Base-by-base conservation (phyloP, 805 yeast genomes). In the Ogataea corticis region DNA sequence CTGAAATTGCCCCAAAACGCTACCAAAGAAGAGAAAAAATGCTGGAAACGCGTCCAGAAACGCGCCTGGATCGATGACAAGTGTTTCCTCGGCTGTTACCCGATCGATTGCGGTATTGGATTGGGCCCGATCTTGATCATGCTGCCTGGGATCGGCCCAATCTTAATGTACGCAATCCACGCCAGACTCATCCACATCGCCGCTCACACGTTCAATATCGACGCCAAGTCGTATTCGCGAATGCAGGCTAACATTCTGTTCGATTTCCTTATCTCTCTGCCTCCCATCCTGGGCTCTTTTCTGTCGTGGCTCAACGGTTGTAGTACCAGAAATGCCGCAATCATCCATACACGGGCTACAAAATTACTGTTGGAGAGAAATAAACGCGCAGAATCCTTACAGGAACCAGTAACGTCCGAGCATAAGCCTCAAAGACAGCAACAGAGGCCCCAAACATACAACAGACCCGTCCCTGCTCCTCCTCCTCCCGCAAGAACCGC, bases 31-130 rank as follows among this genome's bases (percentile, higher is more conserved):
- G 94, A 89, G 52, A 77, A 75, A 38, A 76, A 77, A 55, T 68
- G 74, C 7, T 92, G 94, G 95, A 85, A 83, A 59, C 67, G 63
- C 19, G 69, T 90, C n/a, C 91, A 84, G 58, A 73, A 69, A 41
- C 75, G 79, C 49, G 97, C 97, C 0, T 91, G 97, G 97, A 58
- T 76, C 13, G 90, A 92, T 60, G 98, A 92, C 62, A 76, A 77
- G 53, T 87, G 95, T 61, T 78, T 88, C 57, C 72, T 86, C 62
- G 96, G 96, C 0, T 83, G 91, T 51, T 83, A 82, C 37, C 83
- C 86, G 11, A 72, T 78, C 52, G 90, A 82, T 65, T 75, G 88
- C 52, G 92, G 94, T 1, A 55, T 86, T 15, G 97, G 97, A 0
- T 65, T 84, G 58, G 92, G 85, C 1, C 94, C 96, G 1, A 41